Evolutionary conservation across 169 alveolate species (phyloP).

Genomic region (Eimeria sp.): DNA sequence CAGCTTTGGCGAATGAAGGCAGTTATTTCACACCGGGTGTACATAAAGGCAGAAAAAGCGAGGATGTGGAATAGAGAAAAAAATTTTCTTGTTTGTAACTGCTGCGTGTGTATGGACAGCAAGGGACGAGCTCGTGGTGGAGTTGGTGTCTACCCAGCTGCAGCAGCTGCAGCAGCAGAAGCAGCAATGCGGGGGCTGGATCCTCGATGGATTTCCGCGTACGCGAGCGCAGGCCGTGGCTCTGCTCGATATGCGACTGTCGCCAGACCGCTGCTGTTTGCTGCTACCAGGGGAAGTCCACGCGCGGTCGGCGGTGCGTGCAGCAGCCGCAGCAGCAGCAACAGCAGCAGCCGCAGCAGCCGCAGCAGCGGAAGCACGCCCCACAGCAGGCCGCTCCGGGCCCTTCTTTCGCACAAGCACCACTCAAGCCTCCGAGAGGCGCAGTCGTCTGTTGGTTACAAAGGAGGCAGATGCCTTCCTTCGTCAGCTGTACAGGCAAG

Average conservation of each 20-base stretch:
- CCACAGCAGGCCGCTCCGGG: background rate
- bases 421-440: slow-evolving; percentile 43
- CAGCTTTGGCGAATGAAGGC: background rate
- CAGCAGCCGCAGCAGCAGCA: slow-evolving; percentile 14
- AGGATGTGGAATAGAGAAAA: background rate
- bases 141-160: slow-evolving; percentile 84
- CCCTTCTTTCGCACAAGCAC: slow-evolving; percentile 30
- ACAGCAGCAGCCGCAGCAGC: slow-evolving; percentile 9
- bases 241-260: slow-evolving; percentile 80
- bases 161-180: slow-evolving; percentile 83
- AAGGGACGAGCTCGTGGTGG: slow-evolving; percentile 91
- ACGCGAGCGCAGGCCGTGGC: slow-evolving; percentile 93
- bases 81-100: background rate
- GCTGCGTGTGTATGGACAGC: slow-evolving; percentile 81
- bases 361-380: background rate
- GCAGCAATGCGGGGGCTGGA: slow-evolving; percentile 89
- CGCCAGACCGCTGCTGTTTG: slow-evolving; percentile 55
- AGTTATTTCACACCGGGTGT: background rate
- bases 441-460: background rate
- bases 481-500: slow-evolving; percentile 13
- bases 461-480: slow-evolving; percentile 25
- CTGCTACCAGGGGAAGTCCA: slow-evolving; percentile 13
- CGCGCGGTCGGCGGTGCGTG: slow-evolving; percentile 46
- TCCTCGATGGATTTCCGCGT: slow-evolving; percentile 95
- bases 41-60: background rate